Conservation (phyloP, 208 protist genomes). For the Zelonia costaricensis region DNA sequence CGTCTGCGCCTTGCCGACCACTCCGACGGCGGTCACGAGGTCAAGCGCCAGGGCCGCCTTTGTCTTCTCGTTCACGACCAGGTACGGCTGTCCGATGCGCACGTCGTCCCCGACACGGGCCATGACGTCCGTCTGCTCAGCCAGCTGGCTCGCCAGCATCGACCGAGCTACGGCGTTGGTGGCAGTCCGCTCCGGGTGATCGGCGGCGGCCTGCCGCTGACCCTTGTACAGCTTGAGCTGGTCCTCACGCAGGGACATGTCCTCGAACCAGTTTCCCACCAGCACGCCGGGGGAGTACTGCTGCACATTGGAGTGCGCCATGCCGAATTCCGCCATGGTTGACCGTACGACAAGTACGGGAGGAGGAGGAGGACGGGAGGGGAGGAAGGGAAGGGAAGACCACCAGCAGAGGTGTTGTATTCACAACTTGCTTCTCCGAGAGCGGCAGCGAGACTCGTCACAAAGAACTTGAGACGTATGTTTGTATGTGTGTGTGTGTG, state of each 20-base stretch:
- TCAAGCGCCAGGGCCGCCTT: slow-evolving; percentile 62
- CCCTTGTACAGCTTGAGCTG: slow-evolving; percentile 63
- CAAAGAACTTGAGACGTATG: background rate
- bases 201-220: slow-evolving; percentile 5
- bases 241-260: slow-evolving; percentile 71
- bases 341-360: too few relatives aligned
- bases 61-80: slow-evolving; percentile 52
- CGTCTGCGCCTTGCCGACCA: background rate
- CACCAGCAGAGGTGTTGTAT: too few relatives aligned
- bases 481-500: background rate
- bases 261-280: slow-evolving; percentile 90
- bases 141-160: slow-evolving; percentile 23
- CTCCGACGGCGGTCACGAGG: slow-evolving; percentile 2
- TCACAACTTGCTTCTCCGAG: too few relatives aligned
- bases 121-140: slow-evolving; percentile 31
- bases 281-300: slow-evolving; percentile 84
- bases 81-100: slow-evolving; percentile 54
- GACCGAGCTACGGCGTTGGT: slow-evolving; percentile 2
- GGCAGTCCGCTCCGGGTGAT: slow-evolving; percentile 2
- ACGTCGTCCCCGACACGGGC: slow-evolving; percentile 34
- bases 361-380: background rate
- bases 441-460: too few relatives aligned
- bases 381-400: background rate
- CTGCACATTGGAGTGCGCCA: slow-evolving; percentile 39
- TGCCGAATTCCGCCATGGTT: slow-evolving; percentile 15